Evolutionary conservation across 2,329 filamentous ascomycete genomes (phyloP).

Genomic region (Phyllosticta citribraziliensis): DNA sequence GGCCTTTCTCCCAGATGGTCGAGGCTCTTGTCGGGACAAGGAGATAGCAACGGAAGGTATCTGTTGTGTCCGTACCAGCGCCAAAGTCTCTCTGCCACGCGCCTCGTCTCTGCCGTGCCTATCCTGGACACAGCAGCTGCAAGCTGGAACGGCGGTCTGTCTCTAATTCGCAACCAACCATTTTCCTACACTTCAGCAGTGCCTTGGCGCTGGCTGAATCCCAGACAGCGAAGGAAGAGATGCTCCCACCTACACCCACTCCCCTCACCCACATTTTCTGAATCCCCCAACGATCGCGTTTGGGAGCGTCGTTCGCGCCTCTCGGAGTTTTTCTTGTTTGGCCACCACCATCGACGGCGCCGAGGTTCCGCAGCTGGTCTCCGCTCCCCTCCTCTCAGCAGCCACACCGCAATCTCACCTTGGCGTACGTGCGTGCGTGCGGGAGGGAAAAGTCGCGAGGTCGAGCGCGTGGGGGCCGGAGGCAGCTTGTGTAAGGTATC

Average conservation of each 20-base stretch:
- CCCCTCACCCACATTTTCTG: background rate
- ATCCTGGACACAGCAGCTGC: background rate
- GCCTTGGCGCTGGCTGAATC: background rate
- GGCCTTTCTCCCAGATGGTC: background rate
- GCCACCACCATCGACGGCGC: background rate
- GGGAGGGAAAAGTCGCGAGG: background rate
- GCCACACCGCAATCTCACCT: background rate
- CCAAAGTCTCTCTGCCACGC: background rate
- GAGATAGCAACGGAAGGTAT: background rate
- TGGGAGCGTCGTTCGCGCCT: background rate
- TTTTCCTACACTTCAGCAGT: background rate
- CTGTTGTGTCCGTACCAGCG: background rate
- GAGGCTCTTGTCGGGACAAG: background rate
- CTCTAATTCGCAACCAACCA: background rate
- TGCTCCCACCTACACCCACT: background rate
- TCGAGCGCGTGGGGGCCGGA: background rate
- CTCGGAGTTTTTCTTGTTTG: background rate
- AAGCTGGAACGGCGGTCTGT: background rate
- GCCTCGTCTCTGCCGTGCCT: background rate
- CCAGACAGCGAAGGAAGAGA: background rate
- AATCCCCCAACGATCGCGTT: background rate
- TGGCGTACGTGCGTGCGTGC: too few relatives aligned
- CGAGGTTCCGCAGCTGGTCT: background rate
- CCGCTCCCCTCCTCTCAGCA: background rate
- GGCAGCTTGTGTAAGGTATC: background rate